A percentile compares a stretch with the other conserved stretches of the same genome.
These are phyloP conservation scores for Tuber magnatum DNA, from an alignment of 495 filamentous ascomycete genomes.

Conservation along the genomic window DNA sequence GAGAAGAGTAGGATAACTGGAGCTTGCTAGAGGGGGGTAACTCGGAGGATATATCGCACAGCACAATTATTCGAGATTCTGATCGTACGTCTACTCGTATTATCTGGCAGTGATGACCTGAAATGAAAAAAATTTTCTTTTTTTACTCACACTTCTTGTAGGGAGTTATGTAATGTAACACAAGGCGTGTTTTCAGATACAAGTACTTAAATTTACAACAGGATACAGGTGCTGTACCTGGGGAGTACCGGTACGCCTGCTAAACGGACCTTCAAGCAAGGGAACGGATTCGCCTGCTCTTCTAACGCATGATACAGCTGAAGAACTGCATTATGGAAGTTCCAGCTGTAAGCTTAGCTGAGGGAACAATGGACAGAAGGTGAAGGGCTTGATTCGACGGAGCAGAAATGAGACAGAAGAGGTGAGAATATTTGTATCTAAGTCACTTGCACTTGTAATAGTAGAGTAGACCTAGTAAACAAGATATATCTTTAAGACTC, in stretches of 20 bases:
- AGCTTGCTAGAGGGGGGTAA: background rate
- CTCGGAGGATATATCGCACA: background rate
- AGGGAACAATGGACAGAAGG: background rate
- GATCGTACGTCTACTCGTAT: background rate
- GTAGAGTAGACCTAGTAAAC: too few species aligned
- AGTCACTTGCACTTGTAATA: too few species aligned
- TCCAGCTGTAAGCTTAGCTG: background rate
- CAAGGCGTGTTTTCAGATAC: too few species aligned
- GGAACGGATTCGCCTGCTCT: background rate
- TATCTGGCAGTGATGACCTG: too few species aligned
- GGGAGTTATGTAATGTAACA: too few species aligned
- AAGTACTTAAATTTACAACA: too few species aligned
- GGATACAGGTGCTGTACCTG: background rate
- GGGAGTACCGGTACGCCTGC: too few species aligned
- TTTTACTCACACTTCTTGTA: too few species aligned
- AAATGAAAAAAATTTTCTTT: too few species aligned
- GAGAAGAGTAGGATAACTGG: background rate
- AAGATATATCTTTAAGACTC: too few species aligned
- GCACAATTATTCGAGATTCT: too few species aligned
- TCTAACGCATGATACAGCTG: background rate
- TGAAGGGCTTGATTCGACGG: background rate
- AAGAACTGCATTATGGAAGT: background rate
- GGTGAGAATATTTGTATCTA: too few species aligned
- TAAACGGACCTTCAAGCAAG: background rate
- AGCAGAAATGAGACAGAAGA: background rate